phyloP scores from a whole-genome alignment of 768 basidiomycete species.

The Boletus insuetus region DNA sequence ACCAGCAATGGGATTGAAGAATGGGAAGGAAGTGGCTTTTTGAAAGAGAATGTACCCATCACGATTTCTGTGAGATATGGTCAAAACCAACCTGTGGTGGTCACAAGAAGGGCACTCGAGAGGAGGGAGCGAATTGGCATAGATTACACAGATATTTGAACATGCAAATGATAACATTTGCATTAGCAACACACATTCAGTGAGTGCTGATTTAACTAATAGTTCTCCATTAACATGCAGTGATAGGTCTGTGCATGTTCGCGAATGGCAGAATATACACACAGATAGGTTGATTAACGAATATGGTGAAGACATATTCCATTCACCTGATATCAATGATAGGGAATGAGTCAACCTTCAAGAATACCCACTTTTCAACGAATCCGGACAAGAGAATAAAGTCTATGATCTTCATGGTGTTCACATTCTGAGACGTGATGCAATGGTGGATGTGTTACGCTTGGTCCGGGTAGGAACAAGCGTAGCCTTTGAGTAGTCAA shows the following conservation, averaged over 20 bases:
- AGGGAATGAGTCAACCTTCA: background rate
- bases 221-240: no score
- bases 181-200: background rate
- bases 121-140: background rate
- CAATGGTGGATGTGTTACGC: background rate
- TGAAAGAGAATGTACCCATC: background rate
- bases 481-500: no score
- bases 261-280: background rate
- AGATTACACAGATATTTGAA: background rate
- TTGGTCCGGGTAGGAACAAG: no score
- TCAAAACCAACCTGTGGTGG: background rate
- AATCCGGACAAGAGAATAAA: background rate
- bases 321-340: background rate
- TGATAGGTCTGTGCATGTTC: background rate
- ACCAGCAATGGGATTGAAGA: background rate
- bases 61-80: background rate
- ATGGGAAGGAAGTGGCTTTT: background rate
- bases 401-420: background rate
- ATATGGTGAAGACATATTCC: background rate
- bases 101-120: accelerated
- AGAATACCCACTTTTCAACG: background rate
- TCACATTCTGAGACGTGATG: background rate
- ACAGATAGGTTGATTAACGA: background rate
- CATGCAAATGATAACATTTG: background rate
- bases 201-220: no score